These are phyloP conservation scores for Penicillium ochrochloron DNA, from an alignment of 495 filamentous ascomycete species.

Conservation along the genomic window DNA sequence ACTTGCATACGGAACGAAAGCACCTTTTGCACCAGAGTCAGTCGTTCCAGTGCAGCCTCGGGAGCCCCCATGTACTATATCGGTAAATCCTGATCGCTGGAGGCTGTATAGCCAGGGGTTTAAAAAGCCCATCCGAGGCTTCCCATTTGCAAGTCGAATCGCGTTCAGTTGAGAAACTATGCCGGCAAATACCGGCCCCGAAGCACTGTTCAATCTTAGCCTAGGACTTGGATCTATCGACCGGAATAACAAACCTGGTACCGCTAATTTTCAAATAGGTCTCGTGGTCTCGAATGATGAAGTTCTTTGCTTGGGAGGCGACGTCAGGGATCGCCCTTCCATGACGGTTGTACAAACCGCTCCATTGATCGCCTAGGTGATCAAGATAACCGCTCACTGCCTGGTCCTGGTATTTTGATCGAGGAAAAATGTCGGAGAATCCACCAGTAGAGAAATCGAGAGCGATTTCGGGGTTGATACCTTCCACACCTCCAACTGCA, in stretches of 20 bases:
- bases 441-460: conserved; percentile 67
- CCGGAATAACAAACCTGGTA: conserved; percentile 43
- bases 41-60: conserved; percentile 52
- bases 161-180: conserved; percentile 64
- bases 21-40: conserved; percentile 16
- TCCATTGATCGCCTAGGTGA: conserved; percentile 44
- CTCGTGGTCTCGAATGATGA: conserved; percentile 47
- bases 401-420: conserved; percentile 66
- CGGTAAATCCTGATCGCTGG: conserved; percentile 53
- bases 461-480: conserved; percentile 56
- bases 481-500: conserved; percentile 70
- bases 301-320: conserved; percentile 54
- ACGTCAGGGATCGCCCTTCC: conserved; percentile 80
- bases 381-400: conserved; percentile 61
- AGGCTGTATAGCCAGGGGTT: conserved; percentile 67
- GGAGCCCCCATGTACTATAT: conserved; percentile 60
- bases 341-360: conserved; percentile 55
- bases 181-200: conserved; percentile 57
- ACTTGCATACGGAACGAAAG: conserved; percentile 53
- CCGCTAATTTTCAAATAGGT: conserved; percentile 39
- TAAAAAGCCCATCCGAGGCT: conserved; percentile 61
- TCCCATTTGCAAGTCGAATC: conserved; percentile 51
- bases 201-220: conserved; percentile 38
- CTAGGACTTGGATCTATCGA: background rate
- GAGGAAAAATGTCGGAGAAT: conserved; percentile 70